Evolutionary conservation across 495 filamentous ascomycete species (phyloP).

Genomic region (Talaromyces proteolyticus): DNA sequence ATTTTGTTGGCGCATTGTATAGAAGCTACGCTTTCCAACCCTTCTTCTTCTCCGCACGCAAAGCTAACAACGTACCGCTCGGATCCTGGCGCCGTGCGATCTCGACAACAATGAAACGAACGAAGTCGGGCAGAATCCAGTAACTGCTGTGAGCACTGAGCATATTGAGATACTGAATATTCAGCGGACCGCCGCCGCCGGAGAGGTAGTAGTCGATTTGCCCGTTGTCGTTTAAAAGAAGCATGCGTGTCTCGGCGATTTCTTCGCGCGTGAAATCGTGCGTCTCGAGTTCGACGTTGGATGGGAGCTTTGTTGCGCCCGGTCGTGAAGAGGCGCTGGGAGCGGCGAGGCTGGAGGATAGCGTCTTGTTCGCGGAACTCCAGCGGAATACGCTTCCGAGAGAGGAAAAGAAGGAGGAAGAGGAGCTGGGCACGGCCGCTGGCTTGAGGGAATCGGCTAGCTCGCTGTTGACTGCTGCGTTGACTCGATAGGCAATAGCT

Average conservation of each 20-base stretch:
- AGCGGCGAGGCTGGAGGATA: conserved; percentile 11
- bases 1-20: background rate
- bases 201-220: conserved; percentile 87
- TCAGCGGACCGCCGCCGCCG: conserved; percentile 73
- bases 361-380: conserved; percentile 20
- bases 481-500: conserved; percentile 85
- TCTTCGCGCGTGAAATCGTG: conserved; percentile 93
- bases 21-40: conserved; percentile 23
- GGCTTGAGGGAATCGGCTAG: conserved; percentile 72
- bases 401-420: conserved; percentile 58
- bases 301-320: conserved; percentile 61
- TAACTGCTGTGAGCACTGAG: conserved; percentile 93
- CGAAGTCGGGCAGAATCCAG: conserved; percentile 81
- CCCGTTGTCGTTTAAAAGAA: conserved; percentile 87
- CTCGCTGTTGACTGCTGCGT: conserved; percentile 76
- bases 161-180: conserved; percentile 97
- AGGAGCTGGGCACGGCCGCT: conserved; percentile 70
- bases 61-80: conserved; percentile 54
- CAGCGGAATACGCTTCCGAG: conserved; percentile 60
- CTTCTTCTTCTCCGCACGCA: conserved; percentile 73
- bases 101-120: conserved; percentile 80
- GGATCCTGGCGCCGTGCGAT: conserved; percentile 71
- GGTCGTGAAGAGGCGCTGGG: conserved; percentile 31
- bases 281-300: conserved; percentile 88
- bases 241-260: conserved; percentile 82